Evolutionary conservation across 257 asterid species (phyloP).

Genomic region (Rhazya stricta): DNA sequence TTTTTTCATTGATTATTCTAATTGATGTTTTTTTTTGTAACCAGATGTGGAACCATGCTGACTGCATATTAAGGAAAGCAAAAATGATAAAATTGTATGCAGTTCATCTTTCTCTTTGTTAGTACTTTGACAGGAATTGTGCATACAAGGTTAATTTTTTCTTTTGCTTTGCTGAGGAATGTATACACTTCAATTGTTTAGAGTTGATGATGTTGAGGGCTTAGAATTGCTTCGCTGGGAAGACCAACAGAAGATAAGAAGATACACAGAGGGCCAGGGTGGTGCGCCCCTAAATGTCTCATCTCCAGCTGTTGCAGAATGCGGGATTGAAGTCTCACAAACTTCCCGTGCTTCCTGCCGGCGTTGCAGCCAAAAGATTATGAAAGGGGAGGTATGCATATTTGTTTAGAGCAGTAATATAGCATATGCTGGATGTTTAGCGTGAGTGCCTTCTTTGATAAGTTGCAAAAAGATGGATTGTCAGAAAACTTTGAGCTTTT

Average conservation of each 20-base stretch:
- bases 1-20: conserved; percentile 11
- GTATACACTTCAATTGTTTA: conserved; percentile 23
- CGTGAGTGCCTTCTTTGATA: background rate
- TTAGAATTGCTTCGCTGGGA: conserved; percentile 89
- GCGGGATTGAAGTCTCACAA: conserved; percentile 58
- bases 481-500: background rate
- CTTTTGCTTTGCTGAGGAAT: conserved; percentile 13
- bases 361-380: conserved; percentile 60
- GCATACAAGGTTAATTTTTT: background rate
- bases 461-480: background rate
- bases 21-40: conserved; percentile 30
- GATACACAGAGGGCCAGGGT: conserved; percentile 44
- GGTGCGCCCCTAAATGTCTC: conserved; percentile 28
- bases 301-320: conserved; percentile 38
- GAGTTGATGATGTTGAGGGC: conserved; percentile 89
- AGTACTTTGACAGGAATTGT: background rate
- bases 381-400: conserved; percentile 68
- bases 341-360: conserved; percentile 86
- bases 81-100: conserved; percentile 78
- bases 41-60: conserved; percentile 97
- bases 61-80: conserved; percentile 62
- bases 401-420: background rate
- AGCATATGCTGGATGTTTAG: background rate
- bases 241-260: conserved; percentile 78
- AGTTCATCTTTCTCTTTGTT: conserved; percentile 3